A percentile compares a stretch with the other conserved stretches of the same genome.
phyloP scores from a whole-genome alignment of 306 rosid genomes.

The Prunus salicina region DNA sequence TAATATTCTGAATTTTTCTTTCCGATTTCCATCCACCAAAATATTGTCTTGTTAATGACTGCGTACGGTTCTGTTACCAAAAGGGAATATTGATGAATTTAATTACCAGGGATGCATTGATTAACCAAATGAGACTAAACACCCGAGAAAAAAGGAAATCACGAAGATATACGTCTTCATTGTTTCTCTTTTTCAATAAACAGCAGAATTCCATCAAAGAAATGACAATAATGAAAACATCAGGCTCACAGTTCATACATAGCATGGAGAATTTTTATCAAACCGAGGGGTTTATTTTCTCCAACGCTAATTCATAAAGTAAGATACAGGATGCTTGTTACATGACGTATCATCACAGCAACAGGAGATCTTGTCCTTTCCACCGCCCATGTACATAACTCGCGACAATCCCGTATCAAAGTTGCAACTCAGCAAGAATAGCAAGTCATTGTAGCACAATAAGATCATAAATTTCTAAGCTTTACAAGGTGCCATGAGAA shows the following conservation, averaged over 20 bases:
- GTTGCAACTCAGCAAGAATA: constrained; percentile 26
- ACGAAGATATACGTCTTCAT: neutral
- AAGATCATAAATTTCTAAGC: constrained; percentile 33
- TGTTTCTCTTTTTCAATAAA: neutral
- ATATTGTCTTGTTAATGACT: no score
- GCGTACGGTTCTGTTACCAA: no score
- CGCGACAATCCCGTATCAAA: constrained; percentile 28
- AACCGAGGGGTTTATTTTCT: constrained; percentile 26
- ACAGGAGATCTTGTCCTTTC: constrained; percentile 13
- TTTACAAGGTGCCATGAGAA: constrained; percentile 33
- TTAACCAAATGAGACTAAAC: no score
- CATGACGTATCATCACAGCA: constrained; percentile 11
- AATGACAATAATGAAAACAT: constrained; percentile 6
- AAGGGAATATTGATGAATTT: no score
- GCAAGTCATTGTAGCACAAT: constrained; percentile 23
- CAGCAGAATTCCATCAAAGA: neutral
- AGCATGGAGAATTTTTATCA: neutral
- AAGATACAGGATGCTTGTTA: constrained; percentile 8
- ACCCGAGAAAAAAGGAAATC: no score
- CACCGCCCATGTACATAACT: constrained; percentile 38
- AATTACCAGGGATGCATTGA: no score
- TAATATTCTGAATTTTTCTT: neutral
- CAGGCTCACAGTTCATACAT: constrained; percentile 4
- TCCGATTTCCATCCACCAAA: no score
- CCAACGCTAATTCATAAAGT: constrained; percentile 17